Conservation (phyloP, 2,329 filamentous ascomycete genomes). For the Nemania sp. region DNA sequence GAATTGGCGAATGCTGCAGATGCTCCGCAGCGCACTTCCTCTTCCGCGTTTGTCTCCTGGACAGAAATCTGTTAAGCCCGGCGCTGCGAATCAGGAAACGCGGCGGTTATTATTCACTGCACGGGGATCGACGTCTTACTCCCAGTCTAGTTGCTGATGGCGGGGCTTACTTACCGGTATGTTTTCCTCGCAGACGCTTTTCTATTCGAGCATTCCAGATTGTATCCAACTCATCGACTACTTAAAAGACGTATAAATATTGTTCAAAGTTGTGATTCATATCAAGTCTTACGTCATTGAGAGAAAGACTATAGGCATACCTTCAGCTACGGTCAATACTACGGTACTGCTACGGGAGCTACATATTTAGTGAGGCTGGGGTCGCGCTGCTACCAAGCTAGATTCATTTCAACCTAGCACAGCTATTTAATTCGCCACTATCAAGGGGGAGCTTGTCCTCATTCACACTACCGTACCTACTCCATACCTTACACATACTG, state of each 20-base stretch:
- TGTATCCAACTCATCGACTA: no score
- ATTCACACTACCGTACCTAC: no score
- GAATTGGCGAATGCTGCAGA: no score
- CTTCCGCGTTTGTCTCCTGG: no score
- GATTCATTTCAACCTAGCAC: background rate
- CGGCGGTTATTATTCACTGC: background rate
- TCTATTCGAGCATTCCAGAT: background rate
- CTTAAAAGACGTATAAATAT: no score
- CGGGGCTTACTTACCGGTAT: background rate
- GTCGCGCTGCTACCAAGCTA: background rate
- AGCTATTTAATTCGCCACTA: background rate
- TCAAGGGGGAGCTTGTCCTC: background rate
- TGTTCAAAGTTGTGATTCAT: background rate
- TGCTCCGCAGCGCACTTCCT: no score
- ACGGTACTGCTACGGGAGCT: no score
- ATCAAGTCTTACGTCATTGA: background rate
- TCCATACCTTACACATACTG: no score
- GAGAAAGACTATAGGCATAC: no score
- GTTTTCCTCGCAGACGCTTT: background rate
- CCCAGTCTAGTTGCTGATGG: background rate
- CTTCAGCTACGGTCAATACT: no score
- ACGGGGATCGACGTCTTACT: background rate
- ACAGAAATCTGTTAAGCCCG: background rate
- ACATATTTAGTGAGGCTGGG: background rate
- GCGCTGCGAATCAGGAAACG: constrained; percentile 1